Evolutionary conservation across 75 land plant species (phyloP).

Genomic region (Cunninghamia lanceolata): DNA sequence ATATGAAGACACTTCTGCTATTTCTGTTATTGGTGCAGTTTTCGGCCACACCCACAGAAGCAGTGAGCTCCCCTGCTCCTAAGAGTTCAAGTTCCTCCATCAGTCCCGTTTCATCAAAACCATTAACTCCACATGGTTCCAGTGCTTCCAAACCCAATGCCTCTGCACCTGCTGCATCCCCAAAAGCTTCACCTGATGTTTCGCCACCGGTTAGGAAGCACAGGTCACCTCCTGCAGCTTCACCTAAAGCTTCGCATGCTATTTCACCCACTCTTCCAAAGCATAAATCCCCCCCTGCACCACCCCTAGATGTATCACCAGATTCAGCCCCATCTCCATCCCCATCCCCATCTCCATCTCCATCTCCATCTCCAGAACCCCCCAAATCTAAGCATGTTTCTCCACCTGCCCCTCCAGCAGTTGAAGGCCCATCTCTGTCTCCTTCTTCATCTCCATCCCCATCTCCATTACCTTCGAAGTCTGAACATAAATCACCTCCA

Average conservation of each 20-base stretch:
- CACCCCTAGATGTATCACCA: slow-evolving; percentile 8
- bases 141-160: not conserved
- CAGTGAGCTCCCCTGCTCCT: not conserved
- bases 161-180: slow-evolving; percentile 1
- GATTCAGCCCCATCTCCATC: slow-evolving; percentile 12
- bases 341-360: slow-evolving; percentile 11
- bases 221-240: not conserved
- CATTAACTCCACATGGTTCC: not conserved
- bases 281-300: not conserved
- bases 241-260: not conserved
- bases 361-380: slow-evolving; percentile 12
- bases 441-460: slow-evolving; percentile 6
- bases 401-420: slow-evolving; percentile 8
- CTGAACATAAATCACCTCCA: not conserved
- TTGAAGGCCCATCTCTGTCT: not conserved
- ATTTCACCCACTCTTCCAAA: slow-evolving; percentile 1
- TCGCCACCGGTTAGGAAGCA: not conserved
- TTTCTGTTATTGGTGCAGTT: not conserved
- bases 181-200: not conserved
- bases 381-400: slow-evolving; percentile 8
- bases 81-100: not conserved
- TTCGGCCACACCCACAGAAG: not conserved
- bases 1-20: not conserved
- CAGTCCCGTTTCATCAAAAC: not conserved
- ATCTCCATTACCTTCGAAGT: not conserved